Percentiles rank a stretch among this genome's conserved stretches.
Conservation (phyloP, 2,329 filamentous ascomycete species). For the Thelonectria discophora region DNA sequence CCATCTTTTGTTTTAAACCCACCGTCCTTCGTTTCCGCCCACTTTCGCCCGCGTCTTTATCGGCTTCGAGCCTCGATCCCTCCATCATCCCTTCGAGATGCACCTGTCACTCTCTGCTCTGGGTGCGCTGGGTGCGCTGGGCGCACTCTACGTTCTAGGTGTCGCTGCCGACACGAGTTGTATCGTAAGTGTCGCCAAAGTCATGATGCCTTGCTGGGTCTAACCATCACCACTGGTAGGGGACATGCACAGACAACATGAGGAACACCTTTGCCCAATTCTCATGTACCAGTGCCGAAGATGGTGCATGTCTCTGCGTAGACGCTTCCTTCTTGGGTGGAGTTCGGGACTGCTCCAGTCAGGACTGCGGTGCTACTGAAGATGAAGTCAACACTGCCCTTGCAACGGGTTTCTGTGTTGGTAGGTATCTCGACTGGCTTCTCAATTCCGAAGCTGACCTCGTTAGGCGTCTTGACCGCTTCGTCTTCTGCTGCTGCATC, state of each 20-base stretch:
- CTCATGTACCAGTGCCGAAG: constrained; percentile 42
- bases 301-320: constrained; percentile 53
- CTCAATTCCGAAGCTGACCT: constrained; percentile 18
- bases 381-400: constrained; percentile 35
- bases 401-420: constrained; percentile 33
- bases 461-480: constrained; percentile 22
- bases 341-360: constrained; percentile 53
- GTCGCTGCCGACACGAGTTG: constrained; percentile 42
- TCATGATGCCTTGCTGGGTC: not conserved
- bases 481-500: constrained; percentile 19
- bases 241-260: constrained; percentile 25
- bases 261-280: constrained; percentile 25
- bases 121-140: constrained; percentile 44
- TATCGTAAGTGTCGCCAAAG: constrained; percentile 42
- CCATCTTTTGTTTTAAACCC: constrained; percentile 2
- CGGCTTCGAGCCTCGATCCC: constrained; percentile 8
- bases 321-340: constrained; percentile 47
- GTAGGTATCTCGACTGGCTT: constrained; percentile 27
- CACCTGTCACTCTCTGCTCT: constrained; percentile 42
- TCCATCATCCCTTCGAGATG: constrained; percentile 32
- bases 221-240: constrained; percentile 31
- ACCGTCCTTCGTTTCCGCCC: constrained; percentile 1
- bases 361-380: constrained; percentile 38
- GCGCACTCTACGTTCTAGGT: constrained; percentile 38
- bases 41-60: not conserved